Evolutionary conservation across 345 rosid species (phyloP).

Genomic region (Eucalyptus cloeziana): DNA sequence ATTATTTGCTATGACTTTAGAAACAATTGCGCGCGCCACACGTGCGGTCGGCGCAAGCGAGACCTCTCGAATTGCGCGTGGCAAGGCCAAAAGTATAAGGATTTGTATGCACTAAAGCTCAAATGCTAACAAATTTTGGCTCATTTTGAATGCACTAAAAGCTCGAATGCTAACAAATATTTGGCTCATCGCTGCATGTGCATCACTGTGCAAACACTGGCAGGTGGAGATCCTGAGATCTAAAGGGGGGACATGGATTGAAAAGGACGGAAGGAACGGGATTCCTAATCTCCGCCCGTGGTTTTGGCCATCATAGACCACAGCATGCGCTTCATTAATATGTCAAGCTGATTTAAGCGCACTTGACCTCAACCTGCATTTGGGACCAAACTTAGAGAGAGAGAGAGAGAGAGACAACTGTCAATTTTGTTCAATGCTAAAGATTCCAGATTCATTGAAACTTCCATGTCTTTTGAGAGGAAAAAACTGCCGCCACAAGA

Average conservation of each 20-base stretch:
- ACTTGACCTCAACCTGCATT: neutral
- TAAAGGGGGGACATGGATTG: neutral
- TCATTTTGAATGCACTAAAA: neutral
- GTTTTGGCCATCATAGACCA: neutral
- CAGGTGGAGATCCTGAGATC: neutral
- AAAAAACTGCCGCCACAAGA: neutral
- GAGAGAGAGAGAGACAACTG: neutral
- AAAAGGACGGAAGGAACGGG: neutral
- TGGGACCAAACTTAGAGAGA: neutral
- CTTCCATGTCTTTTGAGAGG: neutral
- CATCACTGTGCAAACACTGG: neutral
- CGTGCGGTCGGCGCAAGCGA: neutral
- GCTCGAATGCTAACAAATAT: neutral
- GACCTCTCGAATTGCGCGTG: neutral
- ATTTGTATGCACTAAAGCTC: neutral
- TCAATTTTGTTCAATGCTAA: neutral
- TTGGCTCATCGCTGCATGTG: neutral
- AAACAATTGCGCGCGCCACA: neutral
- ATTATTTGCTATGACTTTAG: neutral
- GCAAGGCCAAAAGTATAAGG: neutral
- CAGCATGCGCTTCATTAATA: neutral
- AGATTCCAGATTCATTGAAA: neutral
- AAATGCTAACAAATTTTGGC: neutral
- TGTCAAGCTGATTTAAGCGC: neutral
- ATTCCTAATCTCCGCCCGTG: neutral